These are phyloP conservation scores for Stereum hirsutum DNA, from an alignment of 1,284 basidiomycete genomes.

Conservation along the genomic window DNA sequence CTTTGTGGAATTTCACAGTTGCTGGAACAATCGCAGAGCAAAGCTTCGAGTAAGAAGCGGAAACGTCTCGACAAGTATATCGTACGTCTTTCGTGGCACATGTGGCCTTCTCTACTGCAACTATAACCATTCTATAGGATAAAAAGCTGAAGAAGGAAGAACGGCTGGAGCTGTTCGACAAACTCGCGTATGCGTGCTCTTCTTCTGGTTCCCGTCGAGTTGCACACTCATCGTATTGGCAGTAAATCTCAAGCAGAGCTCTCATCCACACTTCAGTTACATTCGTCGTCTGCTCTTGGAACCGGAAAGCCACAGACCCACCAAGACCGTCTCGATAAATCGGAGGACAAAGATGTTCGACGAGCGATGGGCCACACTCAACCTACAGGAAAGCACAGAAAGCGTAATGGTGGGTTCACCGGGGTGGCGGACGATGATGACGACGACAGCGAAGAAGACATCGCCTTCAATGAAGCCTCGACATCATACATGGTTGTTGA, in stretches of 20 bases:
- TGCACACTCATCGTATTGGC: slow-evolving; percentile 21
- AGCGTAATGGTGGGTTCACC: slow-evolving; percentile 26
- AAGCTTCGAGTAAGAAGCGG: slow-evolving; percentile 72
- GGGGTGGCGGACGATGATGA: slow-evolving; percentile 25
- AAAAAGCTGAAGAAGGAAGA: slow-evolving; percentile 86
- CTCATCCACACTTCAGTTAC: slow-evolving; percentile 45
- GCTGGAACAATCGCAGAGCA: slow-evolving; percentile 52
- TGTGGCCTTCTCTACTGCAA: not conserved
- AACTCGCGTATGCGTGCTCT: slow-evolving; percentile 55
- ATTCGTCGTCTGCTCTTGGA: slow-evolving; percentile 74
- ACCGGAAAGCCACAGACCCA: slow-evolving; percentile 56
- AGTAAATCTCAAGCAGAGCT: slow-evolving; percentile 70
- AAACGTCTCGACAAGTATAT: slow-evolving; percentile 81
- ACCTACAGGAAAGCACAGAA: slow-evolving; percentile 42
- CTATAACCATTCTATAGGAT: slow-evolving; percentile 35
- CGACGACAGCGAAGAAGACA: slow-evolving; percentile 19
- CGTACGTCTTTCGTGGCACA: slow-evolving; percentile 28
- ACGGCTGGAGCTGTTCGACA: slow-evolving; percentile 61
- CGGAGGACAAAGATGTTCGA: slow-evolving; percentile 52
- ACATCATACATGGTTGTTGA: not conserved
- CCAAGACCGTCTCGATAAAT: slow-evolving; percentile 44
- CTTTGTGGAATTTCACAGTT: slow-evolving; percentile 18
- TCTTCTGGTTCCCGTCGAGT: slow-evolving; percentile 6
- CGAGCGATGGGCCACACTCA: slow-evolving; percentile 42
- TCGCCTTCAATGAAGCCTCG: too few relatives aligned